phyloP scores from a whole-genome alignment of 257 asterid species.

The Nyctanthes arbortristis region DNA sequence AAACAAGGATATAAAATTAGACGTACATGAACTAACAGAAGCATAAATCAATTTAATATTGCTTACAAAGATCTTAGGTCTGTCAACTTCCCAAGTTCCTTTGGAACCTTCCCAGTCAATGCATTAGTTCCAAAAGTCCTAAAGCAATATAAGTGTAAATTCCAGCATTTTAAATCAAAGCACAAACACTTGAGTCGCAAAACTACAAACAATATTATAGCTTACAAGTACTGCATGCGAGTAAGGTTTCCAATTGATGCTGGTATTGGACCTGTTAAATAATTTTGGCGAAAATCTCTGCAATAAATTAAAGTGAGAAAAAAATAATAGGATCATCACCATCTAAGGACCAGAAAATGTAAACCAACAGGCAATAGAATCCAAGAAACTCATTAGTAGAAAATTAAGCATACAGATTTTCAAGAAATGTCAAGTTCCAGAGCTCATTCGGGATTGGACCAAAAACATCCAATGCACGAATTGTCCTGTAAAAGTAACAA shows the following conservation, averaged over 20 bases:
- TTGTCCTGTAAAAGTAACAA: constrained; percentile 56
- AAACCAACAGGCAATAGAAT: constrained; percentile 1
- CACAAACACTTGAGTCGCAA: too few species aligned
- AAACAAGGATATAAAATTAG: not conserved
- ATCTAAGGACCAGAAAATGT: not conserved
- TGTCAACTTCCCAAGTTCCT: constrained; percentile 64
- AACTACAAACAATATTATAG: not conserved
- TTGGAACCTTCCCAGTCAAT: constrained; percentile 69
- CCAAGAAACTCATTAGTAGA: not conserved
- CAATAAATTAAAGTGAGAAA: constrained; percentile 15
- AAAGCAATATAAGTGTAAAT: constrained; percentile 11
- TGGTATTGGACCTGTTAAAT: constrained; percentile 63
- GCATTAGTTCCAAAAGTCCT: constrained; percentile 60
- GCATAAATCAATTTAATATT: not conserved
- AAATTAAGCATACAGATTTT: constrained; percentile 36
- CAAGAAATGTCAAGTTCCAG: constrained; percentile 57
- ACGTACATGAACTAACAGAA: not conserved
- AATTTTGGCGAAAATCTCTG: constrained; percentile 64
- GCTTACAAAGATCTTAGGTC: constrained; percentile 60
- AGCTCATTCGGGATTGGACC: constrained; percentile 61
- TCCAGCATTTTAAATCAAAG: not conserved
- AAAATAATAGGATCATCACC: not conserved
- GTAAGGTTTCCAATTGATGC: constrained; percentile 54
- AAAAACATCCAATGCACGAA: constrained; percentile 35
- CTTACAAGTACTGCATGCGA: constrained; percentile 72